phyloP scores from a whole-genome alignment of 1,139 yeast species.

The Zygosaccharomyces pseudobailii region DNA sequence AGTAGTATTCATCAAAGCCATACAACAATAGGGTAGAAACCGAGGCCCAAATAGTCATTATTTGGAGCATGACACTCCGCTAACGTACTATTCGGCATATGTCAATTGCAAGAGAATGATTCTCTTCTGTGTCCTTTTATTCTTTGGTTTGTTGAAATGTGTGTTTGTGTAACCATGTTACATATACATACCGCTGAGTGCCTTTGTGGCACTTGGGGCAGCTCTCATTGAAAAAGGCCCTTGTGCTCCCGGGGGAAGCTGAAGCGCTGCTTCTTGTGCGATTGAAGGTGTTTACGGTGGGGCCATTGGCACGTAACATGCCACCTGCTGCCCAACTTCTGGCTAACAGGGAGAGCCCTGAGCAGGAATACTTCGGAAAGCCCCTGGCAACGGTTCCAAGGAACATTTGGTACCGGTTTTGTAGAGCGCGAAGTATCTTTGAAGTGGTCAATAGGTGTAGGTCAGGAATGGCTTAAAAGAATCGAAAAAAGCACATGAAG shows the following conservation, averaged over 20 bases:
- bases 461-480: background rate
- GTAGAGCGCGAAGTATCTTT: background rate
- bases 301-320: background rate
- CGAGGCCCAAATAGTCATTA: background rate
- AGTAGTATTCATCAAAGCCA: background rate
- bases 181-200: slow-evolving; percentile 10
- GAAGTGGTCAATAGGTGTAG: background rate
- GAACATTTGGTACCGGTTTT: background rate
- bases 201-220: slow-evolving; percentile 14
- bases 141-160: background rate
- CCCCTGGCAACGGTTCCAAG: background rate
- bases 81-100: background rate
- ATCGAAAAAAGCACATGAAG: background rate
- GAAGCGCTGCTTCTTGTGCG: background rate
- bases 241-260: background rate
- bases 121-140: background rate
- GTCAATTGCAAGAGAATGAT: background rate
- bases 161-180: slow-evolving; percentile 1
- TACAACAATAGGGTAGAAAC: background rate
- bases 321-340: background rate
- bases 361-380: background rate
- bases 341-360: background rate
- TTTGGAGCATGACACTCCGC: background rate
- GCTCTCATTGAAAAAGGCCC: slow-evolving; percentile 12
- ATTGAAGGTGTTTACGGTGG: background rate